Percentiles rank a stretch among this genome's conserved stretches.
These are phyloP conservation scores for Wickerhamiella slavikovae DNA, from an alignment of 805 yeast species.

Conservation along the genomic window DNA sequence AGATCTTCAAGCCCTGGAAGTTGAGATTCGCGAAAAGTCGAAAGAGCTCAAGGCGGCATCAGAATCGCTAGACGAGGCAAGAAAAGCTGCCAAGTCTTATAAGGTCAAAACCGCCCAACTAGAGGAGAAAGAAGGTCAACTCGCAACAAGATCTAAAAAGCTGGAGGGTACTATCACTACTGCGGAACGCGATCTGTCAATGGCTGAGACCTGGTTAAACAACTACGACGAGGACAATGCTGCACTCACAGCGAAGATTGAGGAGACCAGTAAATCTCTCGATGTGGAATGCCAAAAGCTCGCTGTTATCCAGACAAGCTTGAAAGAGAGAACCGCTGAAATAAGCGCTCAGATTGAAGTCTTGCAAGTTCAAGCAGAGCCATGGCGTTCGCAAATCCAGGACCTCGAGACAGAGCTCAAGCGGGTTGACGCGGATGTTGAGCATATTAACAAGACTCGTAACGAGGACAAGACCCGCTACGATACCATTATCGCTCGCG, in stretches of 20 bases:
- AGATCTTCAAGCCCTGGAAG: background rate
- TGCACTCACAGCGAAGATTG: slow-evolving; percentile 25
- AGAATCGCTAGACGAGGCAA: background rate
- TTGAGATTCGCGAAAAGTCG: background rate
- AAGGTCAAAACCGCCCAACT: slow-evolving; percentile 22
- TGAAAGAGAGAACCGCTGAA: slow-evolving; percentile 55
- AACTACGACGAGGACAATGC: slow-evolving; percentile 26
- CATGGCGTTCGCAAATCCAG: slow-evolving; percentile 58
- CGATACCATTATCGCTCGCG: slow-evolving; percentile 32
- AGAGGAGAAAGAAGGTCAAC: slow-evolving; percentile 5
- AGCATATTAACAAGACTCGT: slow-evolving; percentile 31
- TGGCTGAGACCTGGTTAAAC: slow-evolving; percentile 16
- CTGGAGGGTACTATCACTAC: slow-evolving; percentile 31
- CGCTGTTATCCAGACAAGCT: slow-evolving; percentile 38
- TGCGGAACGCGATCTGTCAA: slow-evolving; percentile 28
- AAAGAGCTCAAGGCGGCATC: background rate
- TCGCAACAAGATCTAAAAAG: slow-evolving; percentile 23
- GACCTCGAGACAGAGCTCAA: slow-evolving; percentile 41
- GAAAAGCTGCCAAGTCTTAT: slow-evolving; percentile 3
- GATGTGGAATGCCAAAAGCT: slow-evolving; percentile 33
- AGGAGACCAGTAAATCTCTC: background rate
- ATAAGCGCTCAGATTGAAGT: slow-evolving; percentile 43
- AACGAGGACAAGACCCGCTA: slow-evolving; percentile 25
- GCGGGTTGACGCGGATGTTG: slow-evolving; percentile 44
- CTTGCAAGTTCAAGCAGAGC: slow-evolving; percentile 50